Evolutionary conservation across 129 eudicot genomes (phyloP), one percentile per base, ranked within the genome.

Genomic region (Helianthus tuberosus): DNA sequence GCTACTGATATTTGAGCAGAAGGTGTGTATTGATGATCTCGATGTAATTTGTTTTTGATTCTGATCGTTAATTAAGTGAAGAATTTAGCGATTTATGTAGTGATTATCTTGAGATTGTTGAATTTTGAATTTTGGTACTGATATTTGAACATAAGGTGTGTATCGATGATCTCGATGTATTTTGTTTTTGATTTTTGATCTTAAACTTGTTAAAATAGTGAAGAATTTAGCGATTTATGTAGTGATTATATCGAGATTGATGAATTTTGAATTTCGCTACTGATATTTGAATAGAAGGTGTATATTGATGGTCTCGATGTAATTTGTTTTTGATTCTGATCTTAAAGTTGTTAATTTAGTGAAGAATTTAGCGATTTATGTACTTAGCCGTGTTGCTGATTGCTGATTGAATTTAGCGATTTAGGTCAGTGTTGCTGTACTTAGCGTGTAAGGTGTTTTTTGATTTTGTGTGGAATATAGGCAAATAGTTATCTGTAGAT

Each of bases 11-110:
- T 36, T 68, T 68, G 4, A 55, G 11, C 75, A 29, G 46, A 44
- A 58, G 80, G 69, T 76, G 51, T 51, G 14, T 47, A 62, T 5
- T 9, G 11, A 32, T 41, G 13, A 71, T 71, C 53, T 72, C 51
- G 47, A 62, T 32, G 50, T 60, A 35, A 2, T 68, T 9, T 16
- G 5, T 5, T 35, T 76, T 49, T 32, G 4, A n/a, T 78, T n/a
- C 41, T 20, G 23, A 20, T 54, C 41, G 15, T 43, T 66, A 5
- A 23, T 67, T 54, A n/a, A n/a, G 8, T 58, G 1, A 43, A 25
- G 10, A 59, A 43, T 10, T 46, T 29, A 14, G 58, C 39, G 44
- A 58, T 72, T 72, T 58, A 17, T 27, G 58, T 65, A n/a, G 32
- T 48, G 59, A 6, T 53, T 57, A 8, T 32, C 4, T 32, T 5